Percentiles rank a stretch among this genome's conserved stretches.
Conservation (phyloP, 768 basidiomycete species). For the Suillus variegatus region DNA sequence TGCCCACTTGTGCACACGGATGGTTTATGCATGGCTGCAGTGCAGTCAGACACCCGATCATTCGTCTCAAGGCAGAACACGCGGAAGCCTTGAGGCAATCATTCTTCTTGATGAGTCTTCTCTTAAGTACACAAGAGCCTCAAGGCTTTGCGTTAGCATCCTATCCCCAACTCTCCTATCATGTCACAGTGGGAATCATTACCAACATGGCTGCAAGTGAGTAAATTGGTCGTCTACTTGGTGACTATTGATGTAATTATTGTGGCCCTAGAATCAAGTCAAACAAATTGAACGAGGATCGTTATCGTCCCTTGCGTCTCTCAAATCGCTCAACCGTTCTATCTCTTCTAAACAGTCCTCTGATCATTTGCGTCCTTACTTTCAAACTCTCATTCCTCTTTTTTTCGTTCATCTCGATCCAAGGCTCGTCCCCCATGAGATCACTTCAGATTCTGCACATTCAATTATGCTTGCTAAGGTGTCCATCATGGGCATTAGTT, state of each 20-base stretch:
- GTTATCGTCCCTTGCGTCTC: neutral
- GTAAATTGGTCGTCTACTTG: neutral
- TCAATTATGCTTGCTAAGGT: constrained; percentile 2
- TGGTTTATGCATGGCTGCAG: constrained; percentile 1
- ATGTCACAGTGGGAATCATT: constrained; percentile 3
- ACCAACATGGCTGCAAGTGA: constrained; percentile 2
- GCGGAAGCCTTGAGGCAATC: neutral
- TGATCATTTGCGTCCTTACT: neutral
- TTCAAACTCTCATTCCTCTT: constrained; percentile 1
- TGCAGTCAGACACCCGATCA: neutral
- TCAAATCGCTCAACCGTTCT: neutral
- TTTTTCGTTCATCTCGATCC: constrained; percentile 2
- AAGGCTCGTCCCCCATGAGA: constrained; percentile 1
- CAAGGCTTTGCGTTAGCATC: neutral
- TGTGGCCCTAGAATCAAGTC: neutral
- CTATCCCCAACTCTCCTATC: neutral
- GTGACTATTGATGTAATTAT: neutral
- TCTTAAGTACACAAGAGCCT: constrained; percentile 1
- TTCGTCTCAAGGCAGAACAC: neutral
- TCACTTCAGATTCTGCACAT: neutral
- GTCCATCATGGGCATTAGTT: constrained; percentile 1
- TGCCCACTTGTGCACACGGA: neutral
- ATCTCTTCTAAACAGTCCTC: constrained; percentile 3
- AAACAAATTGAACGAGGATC: constrained; percentile 4
- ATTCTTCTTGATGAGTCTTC: neutral